Conservation (phyloP, 257 asterid species). For the Cruciata laevipes region DNA sequence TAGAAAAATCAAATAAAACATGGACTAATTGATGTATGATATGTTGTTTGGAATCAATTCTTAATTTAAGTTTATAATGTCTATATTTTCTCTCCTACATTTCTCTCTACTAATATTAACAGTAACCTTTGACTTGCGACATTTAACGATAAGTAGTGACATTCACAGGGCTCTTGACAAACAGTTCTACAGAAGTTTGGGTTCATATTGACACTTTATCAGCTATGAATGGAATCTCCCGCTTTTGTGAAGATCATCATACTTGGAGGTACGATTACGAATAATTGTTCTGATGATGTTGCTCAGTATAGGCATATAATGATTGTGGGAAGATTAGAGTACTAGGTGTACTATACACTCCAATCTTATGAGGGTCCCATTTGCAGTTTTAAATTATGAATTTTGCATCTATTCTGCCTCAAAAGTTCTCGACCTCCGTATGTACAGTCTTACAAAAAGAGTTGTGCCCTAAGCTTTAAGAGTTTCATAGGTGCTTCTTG, state of each 20-base stretch:
- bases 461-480: neutral
- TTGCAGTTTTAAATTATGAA: neutral
- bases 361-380: neutral
- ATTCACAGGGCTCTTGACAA: constrained; percentile 42
- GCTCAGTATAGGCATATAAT: neutral
- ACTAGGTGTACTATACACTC: neutral
- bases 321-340: neutral
- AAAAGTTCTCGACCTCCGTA: neutral
- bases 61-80: neutral
- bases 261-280: constrained; percentile 63
- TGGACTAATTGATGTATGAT: neutral
- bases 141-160: constrained; percentile 6
- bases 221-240: constrained; percentile 91
- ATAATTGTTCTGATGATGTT: neutral
- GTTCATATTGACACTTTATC: constrained; percentile 90
- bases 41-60: neutral
- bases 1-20: neutral
- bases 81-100: neutral
- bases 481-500: neutral
- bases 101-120: neutral
- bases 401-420: neutral
- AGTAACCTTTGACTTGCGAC: neutral
- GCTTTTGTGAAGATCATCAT: constrained; percentile 66
- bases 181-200: constrained; percentile 46
- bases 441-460: neutral